Percentiles rank a stretch among this genome's conserved stretches.
Conservation (phyloP, 2,329 filamentous ascomycete species). For the Diaporthe sp. region DNA sequence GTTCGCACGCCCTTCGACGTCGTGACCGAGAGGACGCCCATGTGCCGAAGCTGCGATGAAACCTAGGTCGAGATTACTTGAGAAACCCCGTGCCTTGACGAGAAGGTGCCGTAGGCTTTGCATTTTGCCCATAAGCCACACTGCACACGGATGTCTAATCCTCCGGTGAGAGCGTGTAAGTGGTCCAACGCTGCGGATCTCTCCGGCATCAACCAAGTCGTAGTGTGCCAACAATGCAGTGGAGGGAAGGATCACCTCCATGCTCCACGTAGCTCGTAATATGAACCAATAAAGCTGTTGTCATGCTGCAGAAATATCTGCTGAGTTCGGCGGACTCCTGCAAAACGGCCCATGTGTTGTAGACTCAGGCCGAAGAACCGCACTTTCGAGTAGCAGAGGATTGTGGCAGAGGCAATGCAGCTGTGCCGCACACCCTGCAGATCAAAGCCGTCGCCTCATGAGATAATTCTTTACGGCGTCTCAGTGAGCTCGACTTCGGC, state of each 20-base stretch:
- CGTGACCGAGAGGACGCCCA: neutral
- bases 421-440: neutral
- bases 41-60: neutral
- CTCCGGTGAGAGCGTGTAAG: neutral
- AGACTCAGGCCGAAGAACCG: neutral
- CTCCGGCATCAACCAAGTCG: neutral
- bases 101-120: neutral
- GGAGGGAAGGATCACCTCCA: neutral
- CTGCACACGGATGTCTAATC: neutral
- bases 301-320: neutral
- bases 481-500: neutral
- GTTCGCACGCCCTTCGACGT: neutral
- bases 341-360: neutral
- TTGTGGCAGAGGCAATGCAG: constrained; percentile 7
- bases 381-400: neutral
- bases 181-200: neutral
- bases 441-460: no score
- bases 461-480: neutral
- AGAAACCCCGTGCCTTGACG: neutral
- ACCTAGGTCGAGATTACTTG: neutral
- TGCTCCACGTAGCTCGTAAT: neutral
- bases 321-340: neutral
- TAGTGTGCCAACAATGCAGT: neutral
- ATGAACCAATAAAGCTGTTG: neutral
- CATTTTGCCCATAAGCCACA: neutral